A percentile compares a stretch with the other conserved stretches of the same genome.
Evolutionary conservation across 2,329 filamentous ascomycete genomes (phyloP).

Genomic region (Neonectria magnoliae): DNA sequence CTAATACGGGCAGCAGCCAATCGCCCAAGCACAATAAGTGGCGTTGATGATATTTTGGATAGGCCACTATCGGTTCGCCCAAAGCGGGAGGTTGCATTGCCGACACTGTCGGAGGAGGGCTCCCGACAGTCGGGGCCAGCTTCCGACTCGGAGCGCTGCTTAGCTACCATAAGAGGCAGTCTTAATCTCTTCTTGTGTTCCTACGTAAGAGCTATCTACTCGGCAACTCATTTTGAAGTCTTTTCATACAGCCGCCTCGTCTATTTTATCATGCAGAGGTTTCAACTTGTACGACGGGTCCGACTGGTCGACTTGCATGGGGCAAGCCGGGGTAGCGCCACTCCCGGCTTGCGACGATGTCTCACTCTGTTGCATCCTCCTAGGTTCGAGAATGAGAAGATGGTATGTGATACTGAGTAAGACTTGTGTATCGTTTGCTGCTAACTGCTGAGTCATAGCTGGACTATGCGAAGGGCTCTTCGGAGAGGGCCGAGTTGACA

Average conservation of each 20-base stretch:
- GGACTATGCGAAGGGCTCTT: slow-evolving; percentile 33
- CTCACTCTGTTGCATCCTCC: slow-evolving; percentile 33
- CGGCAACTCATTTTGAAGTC: neutral
- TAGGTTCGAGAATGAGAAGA: slow-evolving; percentile 36
- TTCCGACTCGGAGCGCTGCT: slow-evolving; percentile 22
- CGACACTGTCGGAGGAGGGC: neutral
- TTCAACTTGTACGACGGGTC: slow-evolving; percentile 10
- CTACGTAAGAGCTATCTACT: neutral
- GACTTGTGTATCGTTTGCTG: accelerated
- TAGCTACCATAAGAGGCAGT: slow-evolving; percentile 12
- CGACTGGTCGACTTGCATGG: slow-evolving; percentile 19
- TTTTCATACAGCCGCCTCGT: neutral
- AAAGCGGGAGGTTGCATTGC: slow-evolving; percentile 8
- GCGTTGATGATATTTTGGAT: slow-evolving; percentile 8
- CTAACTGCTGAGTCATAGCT: slow-evolving; percentile 22
- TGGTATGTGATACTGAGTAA: neutral
- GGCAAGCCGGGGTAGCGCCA: neutral
- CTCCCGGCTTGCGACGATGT: slow-evolving; percentile 4
- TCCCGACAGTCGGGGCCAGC: slow-evolving; percentile 22
- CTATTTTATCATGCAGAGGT: slow-evolving; percentile 26
- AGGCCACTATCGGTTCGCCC: slow-evolving; percentile 17
- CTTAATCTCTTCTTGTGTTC: neutral
- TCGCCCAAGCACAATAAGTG: neutral
- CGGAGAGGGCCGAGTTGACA: slow-evolving; percentile 29
- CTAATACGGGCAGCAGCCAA: slow-evolving; percentile 8